A percentile compares a stretch with the other conserved stretches of the same genome.
phyloP scores from a whole-genome alignment of 2,329 filamentous ascomycete species.

The Aspergillus quadrilineatus region DNA sequence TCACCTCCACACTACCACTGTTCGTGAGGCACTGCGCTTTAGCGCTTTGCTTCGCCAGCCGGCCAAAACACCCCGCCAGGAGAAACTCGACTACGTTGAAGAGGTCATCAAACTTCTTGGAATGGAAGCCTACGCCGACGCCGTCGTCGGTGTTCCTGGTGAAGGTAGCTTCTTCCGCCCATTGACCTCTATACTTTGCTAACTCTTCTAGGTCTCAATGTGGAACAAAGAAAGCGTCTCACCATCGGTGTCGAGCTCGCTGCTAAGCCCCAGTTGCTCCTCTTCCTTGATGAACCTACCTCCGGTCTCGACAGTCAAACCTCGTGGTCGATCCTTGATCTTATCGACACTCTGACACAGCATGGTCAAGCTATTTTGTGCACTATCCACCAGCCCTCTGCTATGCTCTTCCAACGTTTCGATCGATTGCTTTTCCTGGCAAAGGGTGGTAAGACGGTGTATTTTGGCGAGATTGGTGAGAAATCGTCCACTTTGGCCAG shows the following conservation, averaged over 20 bases:
- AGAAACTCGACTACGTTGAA: conserved; percentile 85
- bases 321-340: conserved; percentile 84
- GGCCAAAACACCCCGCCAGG: conserved; percentile 64
- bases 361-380: conserved; percentile 91
- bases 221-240: conserved; percentile 69
- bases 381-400: conserved; percentile 96
- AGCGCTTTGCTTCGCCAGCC: conserved; percentile 84
- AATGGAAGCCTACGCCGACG: conserved; percentile 87
- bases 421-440: conserved; percentile 65
- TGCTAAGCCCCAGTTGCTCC: conserved; percentile 81
- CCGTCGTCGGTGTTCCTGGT: conserved; percentile 84
- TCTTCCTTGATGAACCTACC: conserved; percentile 94
- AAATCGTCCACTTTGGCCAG: conserved; percentile 57
- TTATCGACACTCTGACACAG: conserved; percentile 85
- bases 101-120: conserved; percentile 88
- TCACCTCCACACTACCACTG: conserved; percentile 78
- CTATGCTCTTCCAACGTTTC: conserved; percentile 88
- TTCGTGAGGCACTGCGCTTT: conserved; percentile 84
- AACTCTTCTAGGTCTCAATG: conserved; percentile 48
- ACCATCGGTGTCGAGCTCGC: conserved; percentile 96
- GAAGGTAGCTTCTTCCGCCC: conserved; percentile 56
- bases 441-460: conserved; percentile 65
- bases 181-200: background rate
- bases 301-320: conserved; percentile 92
- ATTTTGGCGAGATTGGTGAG: conserved; percentile 66